Evolutionary conservation across 768 basidiomycete species (phyloP), one percentile per base, ranked within the genome.

Genomic region (Pleurotus pulmonarius): DNA sequence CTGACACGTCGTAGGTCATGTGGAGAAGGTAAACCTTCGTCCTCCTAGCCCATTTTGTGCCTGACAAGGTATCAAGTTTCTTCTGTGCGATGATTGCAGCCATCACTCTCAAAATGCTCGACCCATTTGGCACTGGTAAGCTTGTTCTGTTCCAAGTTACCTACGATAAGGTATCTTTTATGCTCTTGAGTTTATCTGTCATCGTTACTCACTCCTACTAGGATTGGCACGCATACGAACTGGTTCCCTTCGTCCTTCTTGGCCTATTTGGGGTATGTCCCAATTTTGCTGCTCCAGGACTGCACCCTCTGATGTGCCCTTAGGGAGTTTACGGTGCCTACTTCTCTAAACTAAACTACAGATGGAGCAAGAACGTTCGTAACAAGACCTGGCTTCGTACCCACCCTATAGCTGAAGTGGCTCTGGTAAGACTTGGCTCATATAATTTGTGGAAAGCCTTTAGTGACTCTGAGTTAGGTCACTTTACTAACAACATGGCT

Each of bases 21-120:
- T 96, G 92, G 92, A 77, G 94, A 75, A 91, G 91, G 92, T 92
- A 64, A 46, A 70, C 59, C 51, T 24, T 25, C 3, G n/a, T 46
- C 44, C 11, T 57, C 54, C 46, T 34, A 66, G 65, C 13, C 65
- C 73, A 34, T 67, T 49, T 46, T 55, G 53, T 11, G 11, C 29
- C 29, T 34, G 9, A 49, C 18, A 48, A 54, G 65, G 29, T 34
- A 11, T 11, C 29, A 11, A 96, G 93, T 64, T 99, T 99, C 74
- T 95, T 99, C 70, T 98, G 97, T 66, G 97, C 97, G 1, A 87
- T 98, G 81, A 92, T 98, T 61, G 97, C 97, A 2, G 96, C 96
- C 1, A 88, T 98, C 63, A 96, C 96, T 0, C 75, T 99, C 45
- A 82, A 87, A 72, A 88, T 95, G 58, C 85, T 98, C 37, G 90